Percentiles rank a stretch among this genome's conserved stretches.
Evolutionary conservation across 1,284 basidiomycete species (phyloP).

Genomic region (Ustilago bromivora): DNA sequence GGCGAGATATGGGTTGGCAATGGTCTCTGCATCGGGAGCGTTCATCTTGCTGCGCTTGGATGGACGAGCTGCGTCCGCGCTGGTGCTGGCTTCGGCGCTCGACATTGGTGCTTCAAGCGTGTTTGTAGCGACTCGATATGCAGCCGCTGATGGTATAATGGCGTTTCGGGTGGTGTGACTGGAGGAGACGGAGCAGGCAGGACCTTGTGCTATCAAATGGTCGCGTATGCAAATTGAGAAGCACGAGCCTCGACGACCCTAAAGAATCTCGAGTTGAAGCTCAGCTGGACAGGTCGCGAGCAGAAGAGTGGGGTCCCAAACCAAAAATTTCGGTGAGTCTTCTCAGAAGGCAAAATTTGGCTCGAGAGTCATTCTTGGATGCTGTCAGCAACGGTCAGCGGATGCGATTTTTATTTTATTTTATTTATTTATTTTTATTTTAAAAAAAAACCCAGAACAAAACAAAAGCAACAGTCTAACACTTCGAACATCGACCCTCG

Average conservation of each 20-base stretch:
- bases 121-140: not conserved
- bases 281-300: not conserved
- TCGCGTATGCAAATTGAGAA: not conserved
- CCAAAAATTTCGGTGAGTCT: slow-evolving; percentile 22
- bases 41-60: slow-evolving; percentile 53
- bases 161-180: not conserved
- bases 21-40: slow-evolving; percentile 31
- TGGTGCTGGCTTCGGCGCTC: slow-evolving; percentile 29
- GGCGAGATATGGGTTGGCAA: slow-evolving; percentile 63
- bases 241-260: not conserved
- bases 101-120: slow-evolving; percentile 19
- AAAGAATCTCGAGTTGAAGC: not conserved
- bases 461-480: not conserved
- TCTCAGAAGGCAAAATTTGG: slow-evolving; percentile 26
- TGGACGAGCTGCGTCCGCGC: slow-evolving; percentile 42
- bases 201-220: not conserved
- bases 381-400: slow-evolving; percentile 41
- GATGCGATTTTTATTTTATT: not conserved
- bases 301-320: slow-evolving; percentile 3
- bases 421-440: too few relatives aligned
- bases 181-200: not conserved
- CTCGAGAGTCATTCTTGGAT: slow-evolving; percentile 14
- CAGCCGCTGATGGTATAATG: not conserved
- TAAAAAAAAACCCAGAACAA: too few relatives aligned
- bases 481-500: not conserved